These are phyloP conservation scores for Aureobasidium pullulans DNA, from an alignment of 2,329 filamentous ascomycete species.

Conservation along the genomic window DNA sequence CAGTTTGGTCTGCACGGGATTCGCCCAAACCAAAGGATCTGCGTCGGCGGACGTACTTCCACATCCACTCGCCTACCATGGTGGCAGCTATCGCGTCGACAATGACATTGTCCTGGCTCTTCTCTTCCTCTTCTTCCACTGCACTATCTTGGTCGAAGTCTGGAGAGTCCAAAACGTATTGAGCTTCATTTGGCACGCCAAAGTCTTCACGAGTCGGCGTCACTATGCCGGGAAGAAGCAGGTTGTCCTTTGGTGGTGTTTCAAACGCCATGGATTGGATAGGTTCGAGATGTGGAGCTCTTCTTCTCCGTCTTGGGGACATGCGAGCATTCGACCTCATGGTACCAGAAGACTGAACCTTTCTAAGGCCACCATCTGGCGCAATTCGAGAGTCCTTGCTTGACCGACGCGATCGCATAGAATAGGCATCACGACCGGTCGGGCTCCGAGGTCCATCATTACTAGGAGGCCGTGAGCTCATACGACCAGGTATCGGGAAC, in stretches of 20 bases:
- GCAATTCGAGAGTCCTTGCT: constrained; percentile 11
- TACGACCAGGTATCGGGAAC: constrained; percentile 83
- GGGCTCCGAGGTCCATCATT: constrained; percentile 65
- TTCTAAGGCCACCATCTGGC: constrained; percentile 53
- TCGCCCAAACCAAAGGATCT: constrained; percentile 84
- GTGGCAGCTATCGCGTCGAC: constrained; percentile 96
- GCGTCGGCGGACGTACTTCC: constrained; percentile 77
- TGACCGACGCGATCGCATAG: background rate
- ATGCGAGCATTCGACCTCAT: constrained; percentile 55
- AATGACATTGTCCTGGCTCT: constrained; percentile 50
- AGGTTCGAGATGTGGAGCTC: constrained; percentile 28
- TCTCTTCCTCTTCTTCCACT: constrained; percentile 9
- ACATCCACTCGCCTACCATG: constrained; percentile 98
- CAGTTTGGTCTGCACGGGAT: constrained; percentile 34
- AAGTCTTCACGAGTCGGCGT: background rate
- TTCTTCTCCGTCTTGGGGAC: constrained; percentile 34
- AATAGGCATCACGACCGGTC: constrained; percentile 44
- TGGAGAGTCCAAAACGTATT: background rate
- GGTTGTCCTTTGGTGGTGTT: constrained; percentile 18
- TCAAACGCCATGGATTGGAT: constrained; percentile 30
- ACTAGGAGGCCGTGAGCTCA: constrained; percentile 72
- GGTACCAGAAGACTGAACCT: constrained; percentile 74
- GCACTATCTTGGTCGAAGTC: constrained; percentile 8
- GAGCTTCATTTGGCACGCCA: background rate
- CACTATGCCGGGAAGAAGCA: background rate